phyloP scores from a whole-genome alignment of 1,284 basidiomycete species.

The Gomphus bonarii region DNA sequence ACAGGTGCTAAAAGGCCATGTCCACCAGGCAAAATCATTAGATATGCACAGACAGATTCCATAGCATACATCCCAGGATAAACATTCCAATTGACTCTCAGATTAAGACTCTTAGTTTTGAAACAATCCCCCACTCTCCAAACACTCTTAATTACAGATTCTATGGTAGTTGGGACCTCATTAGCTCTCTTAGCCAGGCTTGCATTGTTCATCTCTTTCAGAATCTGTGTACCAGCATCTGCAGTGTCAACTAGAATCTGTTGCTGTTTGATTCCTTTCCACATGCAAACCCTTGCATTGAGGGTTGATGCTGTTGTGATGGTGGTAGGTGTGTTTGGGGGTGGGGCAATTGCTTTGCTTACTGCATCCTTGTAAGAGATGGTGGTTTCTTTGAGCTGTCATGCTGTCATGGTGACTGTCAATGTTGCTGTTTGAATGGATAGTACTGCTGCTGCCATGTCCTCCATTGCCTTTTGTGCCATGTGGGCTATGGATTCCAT shows the following conservation, averaged over 20 bases:
- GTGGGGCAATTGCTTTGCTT: not conserved
- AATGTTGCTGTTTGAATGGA: not conserved
- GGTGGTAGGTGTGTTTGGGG: not conserved
- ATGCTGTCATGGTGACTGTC: not conserved
- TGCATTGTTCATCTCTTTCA: not conserved
- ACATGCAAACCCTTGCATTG: too few relatives aligned
- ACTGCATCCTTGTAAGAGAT: not conserved
- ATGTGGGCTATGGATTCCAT: not conserved
- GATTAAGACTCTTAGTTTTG: too few relatives aligned
- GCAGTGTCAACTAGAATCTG: too few relatives aligned
- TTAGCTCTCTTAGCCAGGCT: not conserved
- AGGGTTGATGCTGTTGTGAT: not conserved
- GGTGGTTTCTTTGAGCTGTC: not conserved
- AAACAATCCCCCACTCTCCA: too few relatives aligned
- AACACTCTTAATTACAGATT: too few relatives aligned
- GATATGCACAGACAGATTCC: too few relatives aligned
- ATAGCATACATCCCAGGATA: too few relatives aligned
- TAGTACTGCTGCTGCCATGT: not conserved
- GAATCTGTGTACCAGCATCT: too few relatives aligned
- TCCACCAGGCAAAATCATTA: too few relatives aligned
- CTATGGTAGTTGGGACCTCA: slow-evolving; percentile 32
- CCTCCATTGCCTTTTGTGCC: not conserved
- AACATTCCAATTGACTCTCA: too few relatives aligned
- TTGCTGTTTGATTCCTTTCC: too few relatives aligned
- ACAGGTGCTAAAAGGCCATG: too few relatives aligned